Base-by-base conservation (phyloP, 495 filamentous ascomycete genomes). In the Hypoxylon cercidicola region DNA sequence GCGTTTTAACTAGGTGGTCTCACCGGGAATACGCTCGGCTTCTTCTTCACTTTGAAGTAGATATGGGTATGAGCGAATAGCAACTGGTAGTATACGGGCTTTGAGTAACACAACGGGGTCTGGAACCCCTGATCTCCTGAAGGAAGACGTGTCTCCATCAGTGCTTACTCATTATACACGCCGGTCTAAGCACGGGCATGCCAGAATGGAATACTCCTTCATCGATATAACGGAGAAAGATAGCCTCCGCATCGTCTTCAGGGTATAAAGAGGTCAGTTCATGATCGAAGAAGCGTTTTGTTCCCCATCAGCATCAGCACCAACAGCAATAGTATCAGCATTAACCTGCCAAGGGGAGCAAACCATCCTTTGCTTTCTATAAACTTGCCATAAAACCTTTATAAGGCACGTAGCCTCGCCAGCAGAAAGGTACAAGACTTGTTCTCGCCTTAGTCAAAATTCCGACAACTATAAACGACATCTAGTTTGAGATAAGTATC, bases 161-260 rank as follows among this genome's bases (percentile, higher is more conserved):
- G 47, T 21, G 65, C 65, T 68, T 68, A 68, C 65, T 68, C 65
- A 68, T 47, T 23, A 35, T 34, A 49, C 64, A 59, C 62, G 19
- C 10, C 7, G 5, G 12, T 23, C 3, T 23, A 63, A 51, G 64
- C 46, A 51, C 28, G 25, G 21, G 46, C 4, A 25, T 56, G 25
- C 13, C 25, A 20, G 15, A 1, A 53, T 32, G n/a, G 19, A 20
- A 3, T 44, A 67, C 58, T 23, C 54, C 35, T 51, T 50, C 47
- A 28, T 43, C 18, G 23, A 28, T 28, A 61, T 57, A 46, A 16
- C 25, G 46, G 21, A 64, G 3, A 18, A 20, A 34, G 25, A 55
- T 63, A 60, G 60, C 63, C 50, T 7, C 48, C 54, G 55, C 60
- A 52, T 60, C 35, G 16, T 51, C 9, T 18, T 25, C 23, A 15